Base-by-base conservation (phyloP, 345 rosid species). In the Eutrema japonicum region DNA sequence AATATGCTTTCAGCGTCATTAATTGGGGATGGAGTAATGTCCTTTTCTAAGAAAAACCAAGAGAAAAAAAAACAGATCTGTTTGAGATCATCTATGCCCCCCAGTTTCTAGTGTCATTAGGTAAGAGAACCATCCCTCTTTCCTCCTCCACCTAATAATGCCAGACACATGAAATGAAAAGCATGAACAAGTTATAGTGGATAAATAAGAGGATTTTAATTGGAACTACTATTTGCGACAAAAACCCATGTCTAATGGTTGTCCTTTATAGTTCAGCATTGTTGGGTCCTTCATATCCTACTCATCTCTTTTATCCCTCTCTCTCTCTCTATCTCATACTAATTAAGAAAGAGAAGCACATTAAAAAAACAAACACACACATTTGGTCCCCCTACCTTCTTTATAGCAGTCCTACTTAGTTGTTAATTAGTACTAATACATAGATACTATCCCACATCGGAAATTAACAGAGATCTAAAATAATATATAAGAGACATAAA, bases 121-220 rank as follows among this genome's bases (percentile, higher is more conserved):
- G 66, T 57, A 74, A 57, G 73, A 74, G 73, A 59, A n/a, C 62
- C 67, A 59, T 59, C 40, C 50, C 6, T 74, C 35, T 56, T 16
- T 38, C 41, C 7, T 30, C 37, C 18, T 50, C 62, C 68, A 75
- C 72, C 73, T 75, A 67, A 75, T 75, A 75, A 75, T 75, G 47
- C 55, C 48, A 59, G 53, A 66, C 47, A 66, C 73, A 74, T 10
- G 66, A 65, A 32, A 66, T 38, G 36, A 58, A 66, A 67, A 75
- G 78, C 74, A 75, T 68, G 74, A 68, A 61, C 68, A 32, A 47
- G 68, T 51, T 51, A 52, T 68, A 68, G 69, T 75, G 73, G 64
- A 60, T 75, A 73, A 59, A 74, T 59, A 43, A 59, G 43, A 74
- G 38, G 62, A 50, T 58, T 58, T 67, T 10, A 35, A 51, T 60